These are phyloP conservation scores for Plasmopara viticola DNA, from an alignment of 352 stramenopile species.

Conservation along the genomic window DNA sequence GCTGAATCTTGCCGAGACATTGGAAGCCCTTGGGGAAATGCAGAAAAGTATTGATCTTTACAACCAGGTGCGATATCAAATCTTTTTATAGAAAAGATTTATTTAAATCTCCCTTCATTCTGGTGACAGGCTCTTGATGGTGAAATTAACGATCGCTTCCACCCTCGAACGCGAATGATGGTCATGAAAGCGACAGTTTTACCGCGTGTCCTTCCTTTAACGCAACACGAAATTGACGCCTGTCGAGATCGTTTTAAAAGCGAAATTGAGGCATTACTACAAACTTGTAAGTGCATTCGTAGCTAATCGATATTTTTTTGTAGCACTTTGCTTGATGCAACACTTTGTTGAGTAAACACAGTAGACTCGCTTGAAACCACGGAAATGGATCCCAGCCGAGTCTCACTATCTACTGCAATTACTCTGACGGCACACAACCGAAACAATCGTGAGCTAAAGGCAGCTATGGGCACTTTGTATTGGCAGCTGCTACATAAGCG, in stretches of 20 bases:
- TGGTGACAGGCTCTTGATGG: neutral
- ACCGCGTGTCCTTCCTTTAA: slow-evolving; percentile 50
- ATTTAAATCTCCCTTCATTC: too few relatives aligned
- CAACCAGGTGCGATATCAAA: slow-evolving; percentile 26
- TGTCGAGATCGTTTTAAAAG: slow-evolving; percentile 12
- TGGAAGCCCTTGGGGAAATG: slow-evolving; percentile 55
- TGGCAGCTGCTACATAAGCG: slow-evolving; percentile 33
- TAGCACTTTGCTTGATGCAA: neutral
- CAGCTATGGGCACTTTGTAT: slow-evolving; percentile 47
- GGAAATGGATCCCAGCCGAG: slow-evolving; percentile 46
- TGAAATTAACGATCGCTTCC: slow-evolving; percentile 14
- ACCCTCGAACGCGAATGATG: slow-evolving; percentile 33
- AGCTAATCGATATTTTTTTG: slow-evolving; percentile 7
- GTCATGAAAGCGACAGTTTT: slow-evolving; percentile 63
- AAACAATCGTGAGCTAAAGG: slow-evolving; percentile 65
- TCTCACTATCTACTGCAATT: slow-evolving; percentile 51
- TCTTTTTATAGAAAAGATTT: slow-evolving; percentile 1
- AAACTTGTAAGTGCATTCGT: slow-evolving; percentile 14
- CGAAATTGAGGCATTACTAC: too few relatives aligned
- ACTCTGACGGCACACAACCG: slow-evolving; percentile 56
- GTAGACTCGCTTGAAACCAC: slow-evolving; percentile 27
- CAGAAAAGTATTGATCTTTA: slow-evolving; percentile 49
- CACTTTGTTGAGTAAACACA: slow-evolving; percentile 6
- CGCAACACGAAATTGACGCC: slow-evolving; percentile 41
- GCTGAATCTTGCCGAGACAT: slow-evolving; percentile 46